Percentiles rank a stretch among this genome's conserved stretches.
Evolutionary conservation across 1,139 yeast species (phyloP).

Genomic region (Sugiyamaella xylanicola): DNA sequence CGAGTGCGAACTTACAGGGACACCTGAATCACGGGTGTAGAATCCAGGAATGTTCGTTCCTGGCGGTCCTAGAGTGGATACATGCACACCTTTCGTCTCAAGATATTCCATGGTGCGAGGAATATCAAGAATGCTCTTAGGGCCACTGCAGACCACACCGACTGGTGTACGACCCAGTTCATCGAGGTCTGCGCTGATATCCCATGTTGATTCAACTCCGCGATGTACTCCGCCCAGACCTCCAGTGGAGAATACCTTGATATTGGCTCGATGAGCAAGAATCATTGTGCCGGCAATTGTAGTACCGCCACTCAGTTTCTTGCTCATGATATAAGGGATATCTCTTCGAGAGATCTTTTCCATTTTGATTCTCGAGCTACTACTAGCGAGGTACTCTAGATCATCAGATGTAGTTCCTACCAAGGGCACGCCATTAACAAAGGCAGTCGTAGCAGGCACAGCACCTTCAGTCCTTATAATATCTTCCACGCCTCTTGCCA

Average conservation of each 20-base stretch:
- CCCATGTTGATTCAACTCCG: conserved; percentile 74
- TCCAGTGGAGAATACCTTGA: conserved; percentile 87
- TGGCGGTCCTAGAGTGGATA: conserved; percentile 49
- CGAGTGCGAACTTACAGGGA: conserved; percentile 41
- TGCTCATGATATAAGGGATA: conserved; percentile 71
- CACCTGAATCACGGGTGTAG: conserved; percentile 75
- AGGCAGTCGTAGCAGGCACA: conserved; percentile 85
- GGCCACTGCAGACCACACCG: conserved; percentile 89
- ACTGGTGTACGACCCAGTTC: conserved; percentile 83
- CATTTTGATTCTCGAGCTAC: conserved; percentile 32
- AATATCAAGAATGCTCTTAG: conserved; percentile 82
- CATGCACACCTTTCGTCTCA: conserved; percentile 80
- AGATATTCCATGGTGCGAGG: conserved; percentile 79
- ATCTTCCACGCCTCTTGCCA: conserved; percentile 71
- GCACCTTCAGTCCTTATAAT: conserved; percentile 65
- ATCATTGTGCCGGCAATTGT: conserved; percentile 92
- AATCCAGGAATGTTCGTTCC: conserved; percentile 80
- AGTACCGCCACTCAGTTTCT: conserved; percentile 73
- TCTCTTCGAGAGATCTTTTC: conserved; percentile 81
- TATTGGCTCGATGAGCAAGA: conserved; percentile 71
- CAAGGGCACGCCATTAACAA: conserved; percentile 66
- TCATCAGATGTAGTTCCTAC: conserved; percentile 62
- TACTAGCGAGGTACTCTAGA: conserved; percentile 47
- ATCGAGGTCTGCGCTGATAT: conserved; percentile 83
- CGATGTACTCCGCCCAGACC: conserved; percentile 93